Percentiles rank a stretch among this genome's conserved stretches.
Evolutionary conservation across 768 basidiomycete species (phyloP).

Genomic region (Rubroboletus satanas): DNA sequence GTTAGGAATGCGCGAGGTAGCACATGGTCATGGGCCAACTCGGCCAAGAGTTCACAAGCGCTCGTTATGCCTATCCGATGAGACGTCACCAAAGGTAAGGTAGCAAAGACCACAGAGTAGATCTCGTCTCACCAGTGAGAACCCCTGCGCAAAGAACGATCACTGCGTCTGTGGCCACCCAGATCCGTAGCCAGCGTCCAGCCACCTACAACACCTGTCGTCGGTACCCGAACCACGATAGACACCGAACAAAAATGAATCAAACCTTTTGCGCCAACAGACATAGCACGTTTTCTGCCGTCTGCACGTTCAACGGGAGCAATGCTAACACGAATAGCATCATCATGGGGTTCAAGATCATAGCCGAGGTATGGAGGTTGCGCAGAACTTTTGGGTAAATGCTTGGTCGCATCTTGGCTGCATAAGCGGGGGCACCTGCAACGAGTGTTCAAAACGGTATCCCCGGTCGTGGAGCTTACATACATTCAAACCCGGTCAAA

Average conservation of each 20-base stretch:
- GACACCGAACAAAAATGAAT: background rate
- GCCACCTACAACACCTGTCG: constrained; percentile 38
- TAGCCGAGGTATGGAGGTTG: constrained; percentile 59
- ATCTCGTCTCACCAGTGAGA: constrained; percentile 47
- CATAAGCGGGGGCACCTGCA: constrained; percentile 59
- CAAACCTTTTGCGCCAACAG: constrained; percentile 56
- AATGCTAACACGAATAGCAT: constrained; percentile 59
- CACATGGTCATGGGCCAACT: constrained; percentile 57
- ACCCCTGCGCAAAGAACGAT: constrained; percentile 73
- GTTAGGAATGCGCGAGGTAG: constrained; percentile 51
- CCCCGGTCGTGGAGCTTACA: background rate
- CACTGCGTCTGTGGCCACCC: constrained; percentile 63
- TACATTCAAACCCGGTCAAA: constrained; percentile 69
- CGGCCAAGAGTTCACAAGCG: constrained; percentile 55
- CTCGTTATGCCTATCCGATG: constrained; percentile 45
- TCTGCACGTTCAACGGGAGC: constrained; percentile 48
- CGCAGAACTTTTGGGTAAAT: constrained; percentile 57
- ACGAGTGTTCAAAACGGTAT: background rate
- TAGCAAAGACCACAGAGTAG: background rate
- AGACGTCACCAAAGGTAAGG: constrained; percentile 1
- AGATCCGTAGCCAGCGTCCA: constrained; percentile 57
- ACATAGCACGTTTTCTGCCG: constrained; percentile 59
- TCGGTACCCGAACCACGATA: background rate
- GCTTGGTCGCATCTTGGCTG: constrained; percentile 54
- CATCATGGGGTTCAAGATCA: constrained; percentile 51